These are phyloP conservation scores for Carpinus viminea DNA, from an alignment of 306 rosid genomes.

Conservation along the genomic window DNA sequence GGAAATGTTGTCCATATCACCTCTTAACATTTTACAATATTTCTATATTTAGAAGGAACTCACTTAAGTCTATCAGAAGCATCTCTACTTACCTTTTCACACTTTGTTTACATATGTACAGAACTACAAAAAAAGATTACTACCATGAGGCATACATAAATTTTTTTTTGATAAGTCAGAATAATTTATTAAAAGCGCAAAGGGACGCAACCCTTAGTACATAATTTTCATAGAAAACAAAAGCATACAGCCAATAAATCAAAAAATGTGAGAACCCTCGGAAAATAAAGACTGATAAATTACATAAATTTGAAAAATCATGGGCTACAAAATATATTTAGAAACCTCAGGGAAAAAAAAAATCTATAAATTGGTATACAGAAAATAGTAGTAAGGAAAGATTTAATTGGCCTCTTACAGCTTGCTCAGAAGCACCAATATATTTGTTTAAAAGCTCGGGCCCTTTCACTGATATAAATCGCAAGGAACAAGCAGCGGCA, in stretches of 20 bases:
- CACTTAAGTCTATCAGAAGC: background rate
- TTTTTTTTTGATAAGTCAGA: no score
- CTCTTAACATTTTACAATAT: no score
- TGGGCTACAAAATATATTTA: background rate
- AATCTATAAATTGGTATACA: background rate
- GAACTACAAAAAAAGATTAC: background rate
- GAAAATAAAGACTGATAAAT: background rate
- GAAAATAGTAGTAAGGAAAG: background rate
- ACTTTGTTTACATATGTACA: background rate
- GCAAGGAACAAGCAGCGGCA: slow-evolving; percentile 88
- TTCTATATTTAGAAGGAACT: no score
- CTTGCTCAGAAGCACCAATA: slow-evolving; percentile 99
- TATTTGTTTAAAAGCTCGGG: slow-evolving; percentile 94
- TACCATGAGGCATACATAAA: background rate
- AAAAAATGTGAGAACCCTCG: background rate
- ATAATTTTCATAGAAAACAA: background rate
- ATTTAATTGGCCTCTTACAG: slow-evolving; percentile 58
- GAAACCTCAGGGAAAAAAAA: background rate
- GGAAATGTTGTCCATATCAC: no score
- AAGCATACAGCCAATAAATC: background rate
- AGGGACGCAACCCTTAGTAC: no score
- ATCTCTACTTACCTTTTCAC: background rate
- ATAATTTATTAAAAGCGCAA: no score
- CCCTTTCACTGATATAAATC: slow-evolving; percentile 92
- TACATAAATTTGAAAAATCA: background rate